Base-by-base conservation (phyloP, 345 rosid genomes). In the Camelina hispida region DNA sequence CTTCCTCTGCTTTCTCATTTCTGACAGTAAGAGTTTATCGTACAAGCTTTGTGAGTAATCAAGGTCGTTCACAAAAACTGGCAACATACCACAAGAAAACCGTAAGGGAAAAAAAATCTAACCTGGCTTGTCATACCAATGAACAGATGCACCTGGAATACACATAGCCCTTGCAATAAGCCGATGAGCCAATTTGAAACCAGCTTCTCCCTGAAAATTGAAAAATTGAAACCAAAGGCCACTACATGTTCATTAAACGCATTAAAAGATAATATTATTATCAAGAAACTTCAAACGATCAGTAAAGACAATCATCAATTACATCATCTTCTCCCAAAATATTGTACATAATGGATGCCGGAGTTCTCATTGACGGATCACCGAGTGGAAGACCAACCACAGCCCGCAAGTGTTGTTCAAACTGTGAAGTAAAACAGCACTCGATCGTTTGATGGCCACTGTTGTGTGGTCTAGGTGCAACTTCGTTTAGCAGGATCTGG, bases 51-150 rank as follows among this genome's bases (percentile, higher is more conserved):
- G 40, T 56, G 62, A 57, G 43, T 32, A 43, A 59, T 4, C 22
- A 57, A 15, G 22, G 40, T 9, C 4, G 23, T 54, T 62, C 9
- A 44, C 12, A 60, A 60, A 57, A 64, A 37, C 53, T 44, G 18
- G 53, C 56, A 43, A 30, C 62, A 68, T 3, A 61, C 13, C 64
- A 74, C 1, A 9, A 69, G 66, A 47, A 50, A 58, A 43, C 51
- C 9, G 12, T 8, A 50, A 10, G 60, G 56, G 37, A 53, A 25
- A 48, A 73, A 5, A 12, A 44, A 56, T 60, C 87, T 68, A 74
- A 90, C 99, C 97, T 95, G 97, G 87, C 73, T 95, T 95, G 77
- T 93, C 94, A 66, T 95, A 95, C 98, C 99, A 93, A 89, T 93
- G 96, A 70, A 89, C 88, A 72, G 88, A 76, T 72, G 94, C 96